Evolutionary conservation across 169 alveolate species (phyloP).

Genomic region (Plasmodium ovale): DNA sequence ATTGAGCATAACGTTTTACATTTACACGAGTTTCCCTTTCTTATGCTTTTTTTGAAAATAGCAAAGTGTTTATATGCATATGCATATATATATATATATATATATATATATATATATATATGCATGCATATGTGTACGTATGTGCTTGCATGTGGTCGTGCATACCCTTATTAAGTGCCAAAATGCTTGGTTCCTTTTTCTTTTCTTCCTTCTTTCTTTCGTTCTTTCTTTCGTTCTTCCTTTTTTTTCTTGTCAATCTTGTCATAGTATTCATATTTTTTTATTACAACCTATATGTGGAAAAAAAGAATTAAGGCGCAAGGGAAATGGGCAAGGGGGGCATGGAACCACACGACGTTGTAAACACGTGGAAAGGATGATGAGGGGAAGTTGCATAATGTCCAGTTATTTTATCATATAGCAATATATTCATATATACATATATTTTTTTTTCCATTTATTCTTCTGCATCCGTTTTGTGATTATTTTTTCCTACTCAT

Average conservation of each 20-base stretch:
- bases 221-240: slow-evolving; percentile 16
- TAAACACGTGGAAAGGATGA: background rate
- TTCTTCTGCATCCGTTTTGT: no score
- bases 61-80: no score
- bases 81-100: no score
- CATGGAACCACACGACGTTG: background rate
- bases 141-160: no score
- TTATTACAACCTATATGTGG: slow-evolving; percentile 20
- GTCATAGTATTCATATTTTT: background rate
- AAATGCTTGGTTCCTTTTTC: slow-evolving; percentile 39
- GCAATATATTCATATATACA: no score
- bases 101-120: no score
- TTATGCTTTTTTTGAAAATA: background rate
- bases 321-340: background rate
- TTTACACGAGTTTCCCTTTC: background rate
- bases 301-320: slow-evolving; percentile 8
- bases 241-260: slow-evolving; percentile 15
- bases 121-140: background rate
- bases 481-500: background rate
- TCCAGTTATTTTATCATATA: no score
- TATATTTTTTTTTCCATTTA: no score
- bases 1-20: background rate
- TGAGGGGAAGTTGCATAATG: background rate
- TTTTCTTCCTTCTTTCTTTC: no score
- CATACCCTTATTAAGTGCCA: no score